These are phyloP conservation scores for Aspergillus sp. DNA, from an alignment of 2,329 filamentous ascomycete genomes.

Conservation along the genomic window DNA sequence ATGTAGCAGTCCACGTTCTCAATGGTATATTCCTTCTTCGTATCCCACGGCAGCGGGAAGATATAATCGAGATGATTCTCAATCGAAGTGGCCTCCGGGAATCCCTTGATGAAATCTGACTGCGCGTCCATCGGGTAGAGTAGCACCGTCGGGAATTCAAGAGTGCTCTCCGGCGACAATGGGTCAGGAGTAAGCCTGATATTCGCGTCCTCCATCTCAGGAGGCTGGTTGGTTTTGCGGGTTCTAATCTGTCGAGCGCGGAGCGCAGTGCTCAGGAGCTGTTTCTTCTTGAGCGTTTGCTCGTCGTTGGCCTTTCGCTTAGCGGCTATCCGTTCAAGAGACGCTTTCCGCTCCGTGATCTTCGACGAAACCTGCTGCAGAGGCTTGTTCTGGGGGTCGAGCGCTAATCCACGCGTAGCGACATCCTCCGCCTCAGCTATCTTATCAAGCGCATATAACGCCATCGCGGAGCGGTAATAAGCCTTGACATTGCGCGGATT, in stretches of 20 bases:
- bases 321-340: slow-evolving; percentile 56
- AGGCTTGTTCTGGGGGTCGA: slow-evolving; percentile 70
- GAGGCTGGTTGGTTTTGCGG: slow-evolving; percentile 67
- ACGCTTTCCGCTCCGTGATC: slow-evolving; percentile 59
- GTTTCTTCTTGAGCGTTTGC: slow-evolving; percentile 52
- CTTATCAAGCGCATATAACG: slow-evolving; percentile 76
- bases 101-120: slow-evolving; percentile 87
- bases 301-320: slow-evolving; percentile 54
- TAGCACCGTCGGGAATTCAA: slow-evolving; percentile 77
- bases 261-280: slow-evolving; percentile 66
- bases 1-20: slow-evolving; percentile 80
- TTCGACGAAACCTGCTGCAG: slow-evolving; percentile 63
- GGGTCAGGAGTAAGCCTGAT: slow-evolving; percentile 71
- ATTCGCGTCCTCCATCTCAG: slow-evolving; percentile 82
- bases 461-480: slow-evolving; percentile 78
- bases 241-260: slow-evolving; percentile 68
- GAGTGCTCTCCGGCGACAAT: slow-evolving; percentile 67
- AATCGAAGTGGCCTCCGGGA: slow-evolving; percentile 73
- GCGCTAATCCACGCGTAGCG: slow-evolving; percentile 67
- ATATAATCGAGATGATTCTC: slow-evolving; percentile 80
- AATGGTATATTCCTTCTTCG: slow-evolving; percentile 62
- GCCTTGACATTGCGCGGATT: slow-evolving; percentile 85
- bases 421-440: slow-evolving; percentile 78
- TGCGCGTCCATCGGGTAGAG: slow-evolving; percentile 81
- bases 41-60: slow-evolving; percentile 86